Evolutionary conservation across 176 grass and related monocot genomes (phyloP).

Genomic region (Stipa capillata): DNA sequence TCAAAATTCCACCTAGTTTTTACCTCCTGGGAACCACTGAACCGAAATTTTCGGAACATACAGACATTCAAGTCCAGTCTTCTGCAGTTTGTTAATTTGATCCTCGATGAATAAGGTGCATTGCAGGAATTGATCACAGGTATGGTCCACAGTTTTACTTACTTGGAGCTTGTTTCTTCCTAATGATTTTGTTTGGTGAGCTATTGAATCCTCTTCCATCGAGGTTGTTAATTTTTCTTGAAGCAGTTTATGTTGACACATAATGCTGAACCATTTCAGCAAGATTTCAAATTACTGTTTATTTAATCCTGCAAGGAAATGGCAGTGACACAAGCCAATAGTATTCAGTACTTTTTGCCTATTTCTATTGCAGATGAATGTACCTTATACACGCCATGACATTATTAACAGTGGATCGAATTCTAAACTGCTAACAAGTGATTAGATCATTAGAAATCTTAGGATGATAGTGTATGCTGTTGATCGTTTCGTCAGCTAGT

Average conservation of each 20-base stretch:
- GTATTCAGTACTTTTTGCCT: neutral
- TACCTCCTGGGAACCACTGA: neutral
- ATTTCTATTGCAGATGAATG: neutral
- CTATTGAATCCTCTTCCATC: slow-evolving; percentile 13
- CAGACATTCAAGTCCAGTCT: neutral
- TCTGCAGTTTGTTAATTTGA: neutral
- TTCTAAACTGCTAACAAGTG: neutral
- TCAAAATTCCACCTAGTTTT: neutral
- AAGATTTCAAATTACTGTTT: slow-evolving; percentile 39
- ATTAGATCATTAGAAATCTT: neutral
- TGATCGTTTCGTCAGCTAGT: neutral
- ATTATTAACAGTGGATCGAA: neutral
- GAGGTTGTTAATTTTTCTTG: slow-evolving; percentile 31
- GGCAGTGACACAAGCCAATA: neutral
- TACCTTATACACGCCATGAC: neutral
- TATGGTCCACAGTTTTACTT: neutral
- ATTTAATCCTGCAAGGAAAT: slow-evolving; percentile 15
- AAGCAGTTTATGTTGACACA: slow-evolving; percentile 37
- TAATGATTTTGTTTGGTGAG: neutral
- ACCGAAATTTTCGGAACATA: neutral
- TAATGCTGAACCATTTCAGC: slow-evolving; percentile 47
- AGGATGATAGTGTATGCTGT: neutral
- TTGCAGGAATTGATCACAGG: neutral
- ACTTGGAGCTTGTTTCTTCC: neutral
- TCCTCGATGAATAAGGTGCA: neutral